Base-by-base conservation (phyloP, 805 yeast genomes). In the Metschnikowia gruessii region DNA sequence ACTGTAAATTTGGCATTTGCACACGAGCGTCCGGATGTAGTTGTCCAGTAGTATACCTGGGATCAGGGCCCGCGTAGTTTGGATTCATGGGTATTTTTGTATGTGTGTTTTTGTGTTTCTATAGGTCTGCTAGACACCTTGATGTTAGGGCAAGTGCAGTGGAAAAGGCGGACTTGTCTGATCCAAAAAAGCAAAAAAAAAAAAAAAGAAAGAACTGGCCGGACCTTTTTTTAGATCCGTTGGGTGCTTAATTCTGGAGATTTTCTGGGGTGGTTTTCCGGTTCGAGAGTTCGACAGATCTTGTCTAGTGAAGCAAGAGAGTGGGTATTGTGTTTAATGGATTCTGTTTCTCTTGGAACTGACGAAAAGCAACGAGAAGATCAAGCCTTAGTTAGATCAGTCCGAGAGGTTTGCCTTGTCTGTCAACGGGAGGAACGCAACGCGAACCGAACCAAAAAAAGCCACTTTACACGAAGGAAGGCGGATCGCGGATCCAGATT, bases 401-500 rank as follows among this genome's bases (percentile, higher is more conserved):
- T 26, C 28, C 28, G 28, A 11, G 28, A 26, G 28, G 12, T 26
- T 26, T 3, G 9, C 9, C 12, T 26, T 6, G 28, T 26, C 12
- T 26, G 28, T 26, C 28, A 26, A 26, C 17, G 21, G 19, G 24
- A 42, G 41, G 46, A 37, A 37, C 41, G 37, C 18, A 30, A 37
- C 46, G 46, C 46, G 46, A 36, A 35, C 15, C 34, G 33, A 30
- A 31, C n/a, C n/a, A 29, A 30, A 21, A 36, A 33, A 35, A 35
- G 21, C 36, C 38, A 38, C 12, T 37, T 34, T 28, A 30, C 40
- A 11, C 13, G 21, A 42, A 28, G 30, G 41, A 37, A 43, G 26
- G 41, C 24, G 37, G 45, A 43, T 41, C 46, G 46, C 41, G 46
- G 37, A 31, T 43, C 45, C 41, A 43, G 46, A 43, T 43, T 30